Evolutionary conservation across 306 rosid species (phyloP).

Genomic region (Prunus davidiana): DNA sequence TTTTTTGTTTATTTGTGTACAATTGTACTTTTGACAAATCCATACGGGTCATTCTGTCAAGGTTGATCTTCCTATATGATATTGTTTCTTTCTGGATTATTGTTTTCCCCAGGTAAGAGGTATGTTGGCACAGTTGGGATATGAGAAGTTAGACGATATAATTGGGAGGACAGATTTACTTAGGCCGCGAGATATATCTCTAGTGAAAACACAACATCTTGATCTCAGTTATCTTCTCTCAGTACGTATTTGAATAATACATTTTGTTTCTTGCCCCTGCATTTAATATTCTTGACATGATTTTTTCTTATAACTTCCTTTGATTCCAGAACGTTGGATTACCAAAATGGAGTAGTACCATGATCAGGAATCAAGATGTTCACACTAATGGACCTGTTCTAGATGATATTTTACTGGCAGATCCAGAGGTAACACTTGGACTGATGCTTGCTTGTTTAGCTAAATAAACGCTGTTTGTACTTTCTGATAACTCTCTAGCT

Average conservation of each 20-base stretch:
- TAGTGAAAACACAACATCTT: slow-evolving; percentile 90
- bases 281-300: background rate
- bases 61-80: background rate
- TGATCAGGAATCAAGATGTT: slow-evolving; percentile 80
- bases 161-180: slow-evolving; percentile 81
- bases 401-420: slow-evolving; percentile 80
- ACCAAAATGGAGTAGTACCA: slow-evolving; percentile 89
- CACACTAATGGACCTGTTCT: slow-evolving; percentile 92
- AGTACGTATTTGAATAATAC: slow-evolving; percentile 48
- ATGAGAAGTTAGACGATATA: slow-evolving; percentile 87
- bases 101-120: slow-evolving; percentile 79
- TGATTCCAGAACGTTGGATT: slow-evolving; percentile 69
- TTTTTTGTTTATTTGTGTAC: background rate
- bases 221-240: slow-evolving; percentile 72
- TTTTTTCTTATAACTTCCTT: slow-evolving; percentile 14
- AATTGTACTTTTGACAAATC: background rate
- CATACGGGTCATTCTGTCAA: background rate
- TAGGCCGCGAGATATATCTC: slow-evolving; percentile 82
- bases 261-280: background rate
- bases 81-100: background rate
- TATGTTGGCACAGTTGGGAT: slow-evolving; percentile 88
- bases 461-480: background rate
- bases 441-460: slow-evolving; percentile 5
- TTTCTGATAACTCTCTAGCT: background rate
- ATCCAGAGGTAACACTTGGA: slow-evolving; percentile 66